Conservation (phyloP, 495 filamentous ascomycete genomes). For the Endocarpon pusillum region DNA sequence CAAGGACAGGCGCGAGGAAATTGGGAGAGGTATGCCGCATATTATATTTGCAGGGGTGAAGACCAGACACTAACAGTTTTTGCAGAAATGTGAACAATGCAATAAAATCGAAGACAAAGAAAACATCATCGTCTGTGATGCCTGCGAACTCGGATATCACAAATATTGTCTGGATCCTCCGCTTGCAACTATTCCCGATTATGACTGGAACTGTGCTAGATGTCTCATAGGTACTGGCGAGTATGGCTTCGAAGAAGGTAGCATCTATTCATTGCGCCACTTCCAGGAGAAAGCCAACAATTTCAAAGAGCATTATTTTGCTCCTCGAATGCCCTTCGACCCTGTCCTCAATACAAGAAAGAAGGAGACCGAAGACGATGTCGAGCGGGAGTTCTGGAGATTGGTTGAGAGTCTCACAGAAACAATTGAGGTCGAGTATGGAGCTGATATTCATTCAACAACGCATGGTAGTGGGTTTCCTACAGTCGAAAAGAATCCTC, state of each 20-base stretch:
- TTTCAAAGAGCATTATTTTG: constrained; percentile 90
- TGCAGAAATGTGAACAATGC: constrained; percentile 73
- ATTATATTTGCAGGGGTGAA: constrained; percentile 2
- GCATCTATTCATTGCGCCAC: constrained; percentile 84
- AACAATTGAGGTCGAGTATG: constrained; percentile 95
- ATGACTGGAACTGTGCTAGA: constrained; percentile 91
- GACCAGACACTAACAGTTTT: constrained; percentile 5
- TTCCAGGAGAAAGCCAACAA: constrained; percentile 92
- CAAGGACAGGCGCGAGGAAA: constrained; percentile 45
- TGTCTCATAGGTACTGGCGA: constrained; percentile 93
- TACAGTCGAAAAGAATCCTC: constrained; percentile 79
- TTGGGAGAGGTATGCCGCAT: constrained; percentile 52
- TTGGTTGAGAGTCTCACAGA: constrained; percentile 84
- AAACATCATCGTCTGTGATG: constrained; percentile 71
- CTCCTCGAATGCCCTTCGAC: constrained; percentile 78
- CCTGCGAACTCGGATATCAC: constrained; percentile 83
- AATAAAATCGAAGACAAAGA: constrained; percentile 59
- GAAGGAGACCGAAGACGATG: constrained; percentile 83
- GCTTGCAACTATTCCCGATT: constrained; percentile 58
- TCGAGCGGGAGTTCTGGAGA: constrained; percentile 94
- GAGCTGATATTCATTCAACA: constrained; percentile 94
- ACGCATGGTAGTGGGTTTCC: constrained; percentile 97
- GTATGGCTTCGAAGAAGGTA: constrained; percentile 95
- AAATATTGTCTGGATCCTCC: constrained; percentile 76
- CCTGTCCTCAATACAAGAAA: constrained; percentile 61